phyloP scores from a whole-genome alignment of 805 yeast genomes.

The Ogataea henricii region DNA sequence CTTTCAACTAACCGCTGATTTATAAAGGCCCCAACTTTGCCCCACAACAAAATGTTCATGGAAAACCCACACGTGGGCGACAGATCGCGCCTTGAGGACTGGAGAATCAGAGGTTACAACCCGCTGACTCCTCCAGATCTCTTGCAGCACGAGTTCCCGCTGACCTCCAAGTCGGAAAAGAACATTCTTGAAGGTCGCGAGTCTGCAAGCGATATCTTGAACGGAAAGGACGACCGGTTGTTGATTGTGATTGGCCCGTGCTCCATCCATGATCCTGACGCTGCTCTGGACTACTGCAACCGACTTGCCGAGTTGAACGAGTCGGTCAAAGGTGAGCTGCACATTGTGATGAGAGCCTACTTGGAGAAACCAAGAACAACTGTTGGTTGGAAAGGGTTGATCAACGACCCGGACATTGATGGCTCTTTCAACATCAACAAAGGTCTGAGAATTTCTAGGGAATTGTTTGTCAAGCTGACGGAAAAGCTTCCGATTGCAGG shows the following conservation, averaged over 20 bases:
- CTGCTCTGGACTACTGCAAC: slow-evolving; percentile 86
- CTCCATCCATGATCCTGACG: slow-evolving; percentile 90
- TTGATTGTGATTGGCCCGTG: slow-evolving; percentile 95
- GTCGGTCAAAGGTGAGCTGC: slow-evolving; percentile 70
- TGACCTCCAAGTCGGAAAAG: slow-evolving; percentile 57
- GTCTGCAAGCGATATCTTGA: slow-evolving; percentile 67
- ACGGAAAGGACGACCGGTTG: slow-evolving; percentile 84
- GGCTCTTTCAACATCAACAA: slow-evolving; percentile 91
- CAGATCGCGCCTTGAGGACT: slow-evolving; percentile 72
- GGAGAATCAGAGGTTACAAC: slow-evolving; percentile 86
- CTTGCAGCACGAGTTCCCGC: slow-evolving; percentile 81
- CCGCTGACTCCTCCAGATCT: slow-evolving; percentile 96
- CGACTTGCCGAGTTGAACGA: slow-evolving; percentile 60
- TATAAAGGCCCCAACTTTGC: slow-evolving; percentile 22
- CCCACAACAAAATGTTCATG: slow-evolving; percentile 65
- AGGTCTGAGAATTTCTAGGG: slow-evolving; percentile 87
- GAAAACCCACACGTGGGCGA: slow-evolving; percentile 85
- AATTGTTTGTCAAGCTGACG: slow-evolving; percentile 81
- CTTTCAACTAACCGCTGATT: not conserved
- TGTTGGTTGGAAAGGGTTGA: slow-evolving; percentile 98
- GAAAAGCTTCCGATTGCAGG: slow-evolving; percentile 89
- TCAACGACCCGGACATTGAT: slow-evolving; percentile 95
- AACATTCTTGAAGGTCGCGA: slow-evolving; percentile 77
- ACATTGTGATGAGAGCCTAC: slow-evolving; percentile 95
- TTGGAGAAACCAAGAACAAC: slow-evolving; percentile 98